Conservation (phyloP, 495 filamentous ascomycete species). For the Podospora conica region DNA sequence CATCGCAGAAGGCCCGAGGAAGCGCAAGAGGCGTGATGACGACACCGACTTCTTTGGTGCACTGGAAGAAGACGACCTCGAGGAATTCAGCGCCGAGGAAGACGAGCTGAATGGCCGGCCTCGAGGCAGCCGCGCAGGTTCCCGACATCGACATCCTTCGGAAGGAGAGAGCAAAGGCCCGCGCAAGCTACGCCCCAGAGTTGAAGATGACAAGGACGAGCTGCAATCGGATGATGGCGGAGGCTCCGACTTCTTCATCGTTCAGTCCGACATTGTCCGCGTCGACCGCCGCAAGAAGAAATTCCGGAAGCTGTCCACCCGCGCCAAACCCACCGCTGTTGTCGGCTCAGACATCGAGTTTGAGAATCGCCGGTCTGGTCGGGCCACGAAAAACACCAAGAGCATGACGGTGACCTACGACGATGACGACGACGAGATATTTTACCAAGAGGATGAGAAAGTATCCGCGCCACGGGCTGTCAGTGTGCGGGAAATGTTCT, state of each 20-base stretch:
- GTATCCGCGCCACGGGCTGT: constrained; percentile 45
- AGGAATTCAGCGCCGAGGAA: constrained; percentile 28
- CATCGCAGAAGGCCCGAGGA: constrained; percentile 11
- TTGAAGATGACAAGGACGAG: constrained; percentile 39
- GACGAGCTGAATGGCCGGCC: constrained; percentile 13
- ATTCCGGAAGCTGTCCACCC: background rate
- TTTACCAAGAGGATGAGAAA: constrained; percentile 55
- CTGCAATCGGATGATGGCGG: constrained; percentile 32
- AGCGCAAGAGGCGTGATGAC: constrained; percentile 22
- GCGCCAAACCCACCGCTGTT: background rate
- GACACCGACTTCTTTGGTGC: constrained; percentile 11
- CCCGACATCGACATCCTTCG: background rate
- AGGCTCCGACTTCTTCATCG: constrained; percentile 27
- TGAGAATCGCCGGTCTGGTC: constrained; percentile 45
- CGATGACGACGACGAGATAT: constrained; percentile 49
- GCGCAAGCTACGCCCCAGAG: background rate
- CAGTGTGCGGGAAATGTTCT: constrained; percentile 65
- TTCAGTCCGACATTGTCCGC: constrained; percentile 36
- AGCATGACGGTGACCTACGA: constrained; percentile 58
- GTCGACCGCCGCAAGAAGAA: constrained; percentile 11
- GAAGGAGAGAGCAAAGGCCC: constrained; percentile 3
- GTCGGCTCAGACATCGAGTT: constrained; percentile 35
- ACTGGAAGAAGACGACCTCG: constrained; percentile 23
- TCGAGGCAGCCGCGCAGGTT: constrained; percentile 1
- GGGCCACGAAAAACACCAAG: constrained; percentile 38